These are phyloP conservation scores for Colletotrichum coccodes DNA, from an alignment of 2,329 filamentous ascomycete genomes.

Conservation along the genomic window DNA sequence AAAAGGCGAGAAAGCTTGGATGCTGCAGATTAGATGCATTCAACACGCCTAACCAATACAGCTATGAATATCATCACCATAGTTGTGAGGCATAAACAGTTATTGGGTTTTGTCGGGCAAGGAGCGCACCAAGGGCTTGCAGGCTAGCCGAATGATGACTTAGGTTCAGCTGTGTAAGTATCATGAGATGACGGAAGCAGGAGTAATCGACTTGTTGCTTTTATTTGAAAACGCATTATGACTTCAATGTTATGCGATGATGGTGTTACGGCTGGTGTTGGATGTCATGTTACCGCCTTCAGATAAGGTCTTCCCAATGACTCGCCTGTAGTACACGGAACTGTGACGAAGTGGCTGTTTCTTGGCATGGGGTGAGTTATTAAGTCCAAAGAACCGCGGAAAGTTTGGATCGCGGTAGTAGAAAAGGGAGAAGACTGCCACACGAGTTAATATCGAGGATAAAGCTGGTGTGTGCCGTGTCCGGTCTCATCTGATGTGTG, in stretches of 20 bases:
- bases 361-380: background rate
- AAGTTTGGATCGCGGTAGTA: background rate
- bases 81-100: too few species aligned
- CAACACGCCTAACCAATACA: too few species aligned
- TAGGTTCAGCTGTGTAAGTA: background rate
- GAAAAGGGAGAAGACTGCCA: background rate
- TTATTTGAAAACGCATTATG: background rate
- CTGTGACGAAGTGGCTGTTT: background rate
- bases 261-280: conserved; percentile 11
- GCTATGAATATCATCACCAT: background rate
- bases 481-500: conserved; percentile 29
- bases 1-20: too few species aligned
- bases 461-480: background rate
- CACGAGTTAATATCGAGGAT: background rate
- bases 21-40: too few species aligned
- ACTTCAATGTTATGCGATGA: background rate
- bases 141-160: background rate
- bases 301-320: conserved; percentile 19
- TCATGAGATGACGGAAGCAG: conserved; percentile 17
- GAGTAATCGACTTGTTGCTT: conserved; percentile 4
- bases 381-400: background rate
- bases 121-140: background rate
- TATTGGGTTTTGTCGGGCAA: too few species aligned
- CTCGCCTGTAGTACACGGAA: conserved; percentile 8
- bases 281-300: background rate